Evolutionary conservation across 106 monocot genomes (phyloP).

Genomic region (Xerophyta viscosa): DNA sequence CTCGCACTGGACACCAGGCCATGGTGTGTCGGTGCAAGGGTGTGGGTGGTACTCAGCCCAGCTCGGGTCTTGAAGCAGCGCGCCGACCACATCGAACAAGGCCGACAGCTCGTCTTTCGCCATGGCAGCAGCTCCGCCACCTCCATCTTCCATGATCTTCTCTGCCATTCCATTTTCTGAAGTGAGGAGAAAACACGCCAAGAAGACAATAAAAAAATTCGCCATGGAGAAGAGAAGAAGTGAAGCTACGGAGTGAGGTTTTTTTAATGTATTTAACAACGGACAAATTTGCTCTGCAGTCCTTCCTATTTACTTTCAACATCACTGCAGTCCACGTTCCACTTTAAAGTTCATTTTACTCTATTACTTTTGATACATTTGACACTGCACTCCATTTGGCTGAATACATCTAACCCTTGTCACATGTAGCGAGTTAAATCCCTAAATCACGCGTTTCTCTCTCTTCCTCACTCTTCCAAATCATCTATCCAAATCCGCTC

Average conservation of each 20-base stretch:
- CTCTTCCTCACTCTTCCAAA: too few relatives aligned
- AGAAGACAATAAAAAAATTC: background rate
- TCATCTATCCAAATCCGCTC: too few relatives aligned
- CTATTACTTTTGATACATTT: too few relatives aligned
- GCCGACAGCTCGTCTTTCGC: constrained; percentile 22
- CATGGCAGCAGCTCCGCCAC: constrained; percentile 12
- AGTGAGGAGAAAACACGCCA: background rate
- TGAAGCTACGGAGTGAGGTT: background rate
- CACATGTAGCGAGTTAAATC: too few relatives aligned
- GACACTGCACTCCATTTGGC: too few relatives aligned
- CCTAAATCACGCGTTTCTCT: too few relatives aligned
- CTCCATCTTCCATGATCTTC: background rate
- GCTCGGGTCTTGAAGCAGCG: constrained; percentile 32
- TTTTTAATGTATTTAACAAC: too few relatives aligned
- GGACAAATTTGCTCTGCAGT: too few relatives aligned
- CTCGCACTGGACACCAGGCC: constrained; percentile 72
- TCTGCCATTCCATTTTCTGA: background rate
- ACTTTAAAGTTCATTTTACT: too few relatives aligned
- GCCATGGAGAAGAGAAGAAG: background rate
- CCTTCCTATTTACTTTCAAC: too few relatives aligned
- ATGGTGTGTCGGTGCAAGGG: constrained; percentile 70
- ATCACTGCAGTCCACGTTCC: too few relatives aligned
- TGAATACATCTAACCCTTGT: too few relatives aligned
- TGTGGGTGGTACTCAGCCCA: constrained; percentile 53
- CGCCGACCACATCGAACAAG: constrained; percentile 29